Percentiles rank a stretch among this genome's conserved stretches.
These are phyloP conservation scores for Pholiota microspora DNA, from an alignment of 768 basidiomycete species.

Conservation along the genomic window DNA sequence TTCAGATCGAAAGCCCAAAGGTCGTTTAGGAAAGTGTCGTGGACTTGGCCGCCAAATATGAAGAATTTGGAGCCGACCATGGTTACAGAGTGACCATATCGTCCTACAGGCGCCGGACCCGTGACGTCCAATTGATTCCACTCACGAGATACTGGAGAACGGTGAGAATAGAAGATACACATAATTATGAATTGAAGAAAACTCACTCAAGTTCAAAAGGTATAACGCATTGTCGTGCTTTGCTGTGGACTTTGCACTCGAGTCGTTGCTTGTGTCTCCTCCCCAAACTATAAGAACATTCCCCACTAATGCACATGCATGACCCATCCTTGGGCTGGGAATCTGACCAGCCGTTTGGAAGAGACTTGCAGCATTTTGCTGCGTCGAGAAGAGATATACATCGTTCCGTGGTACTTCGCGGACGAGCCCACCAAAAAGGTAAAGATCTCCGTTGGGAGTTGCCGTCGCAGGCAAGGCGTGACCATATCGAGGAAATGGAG, in stretches of 20 bases:
- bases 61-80: slow-evolving; percentile 91
- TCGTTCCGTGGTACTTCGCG: slow-evolving; percentile 89
- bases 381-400: slow-evolving; percentile 84
- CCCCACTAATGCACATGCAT: slow-evolving; percentile 93
- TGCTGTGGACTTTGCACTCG: slow-evolving; percentile 57
- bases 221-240: slow-evolving; percentile 92
- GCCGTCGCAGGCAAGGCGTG: slow-evolving; percentile 84
- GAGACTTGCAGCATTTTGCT: slow-evolving; percentile 75
- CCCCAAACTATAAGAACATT: slow-evolving; percentile 98
- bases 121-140: slow-evolving; percentile 88
- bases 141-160: slow-evolving; percentile 75
- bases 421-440: slow-evolving; percentile 96
- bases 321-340: slow-evolving; percentile 91
- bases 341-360: slow-evolving; percentile 88
- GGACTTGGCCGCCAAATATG: slow-evolving; percentile 95
- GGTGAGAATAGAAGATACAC: slow-evolving; percentile 3
- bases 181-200: background rate
- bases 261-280: slow-evolving; percentile 88
- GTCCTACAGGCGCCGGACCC: slow-evolving; percentile 77
- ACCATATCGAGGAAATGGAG: slow-evolving; percentile 95
- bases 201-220: slow-evolving; percentile 88
- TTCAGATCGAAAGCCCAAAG: slow-evolving; percentile 96
- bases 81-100: slow-evolving; percentile 95
- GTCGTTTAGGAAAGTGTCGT: slow-evolving; percentile 92
- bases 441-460: slow-evolving; percentile 83